Percentiles rank a stretch among this genome's conserved stretches.
Evolutionary conservation across 1,139 yeast species (phyloP).

Genomic region (Geotrichum cucujoidarum): DNA sequence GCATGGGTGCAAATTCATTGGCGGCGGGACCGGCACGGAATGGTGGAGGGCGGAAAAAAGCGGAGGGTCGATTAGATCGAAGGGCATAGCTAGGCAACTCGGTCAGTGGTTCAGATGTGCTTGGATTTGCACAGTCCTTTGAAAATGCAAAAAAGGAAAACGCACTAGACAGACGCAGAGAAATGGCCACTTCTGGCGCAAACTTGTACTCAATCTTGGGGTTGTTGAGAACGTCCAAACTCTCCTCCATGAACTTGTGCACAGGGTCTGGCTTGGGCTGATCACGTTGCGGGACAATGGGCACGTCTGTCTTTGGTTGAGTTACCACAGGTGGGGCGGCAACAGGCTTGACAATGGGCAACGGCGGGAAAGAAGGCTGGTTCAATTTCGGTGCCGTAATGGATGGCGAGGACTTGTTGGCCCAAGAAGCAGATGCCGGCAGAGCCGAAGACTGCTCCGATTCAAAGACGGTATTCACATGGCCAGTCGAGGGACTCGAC

Average conservation of each 20-base stretch:
- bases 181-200: slow-evolving; percentile 6
- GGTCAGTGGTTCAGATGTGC: no score
- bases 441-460: slow-evolving; percentile 20
- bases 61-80: slow-evolving; percentile 11
- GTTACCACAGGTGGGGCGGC: slow-evolving; percentile 25
- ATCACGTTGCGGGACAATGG: slow-evolving; percentile 23
- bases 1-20: no score
- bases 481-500: neutral
- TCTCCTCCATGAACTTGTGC: slow-evolving; percentile 33
- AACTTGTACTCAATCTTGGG: slow-evolving; percentile 12
- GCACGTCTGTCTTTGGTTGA: slow-evolving; percentile 16
- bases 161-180: slow-evolving; percentile 2
- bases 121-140: no score
- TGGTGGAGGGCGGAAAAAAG: no score
- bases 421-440: slow-evolving; percentile 42
- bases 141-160: slow-evolving; percentile 20
- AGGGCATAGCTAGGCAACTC: neutral
- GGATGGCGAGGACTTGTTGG: slow-evolving; percentile 33
- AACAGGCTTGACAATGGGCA: slow-evolving; percentile 32
- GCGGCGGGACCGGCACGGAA: no score
- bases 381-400: slow-evolving; percentile 12
- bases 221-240: slow-evolving; percentile 32
- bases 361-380: slow-evolving; percentile 31
- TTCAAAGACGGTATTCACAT: neutral
- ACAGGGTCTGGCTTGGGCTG: slow-evolving; percentile 33